Base-by-base conservation (phyloP, 805 yeast species). In the Metschnikowia picachoensis region DNA sequence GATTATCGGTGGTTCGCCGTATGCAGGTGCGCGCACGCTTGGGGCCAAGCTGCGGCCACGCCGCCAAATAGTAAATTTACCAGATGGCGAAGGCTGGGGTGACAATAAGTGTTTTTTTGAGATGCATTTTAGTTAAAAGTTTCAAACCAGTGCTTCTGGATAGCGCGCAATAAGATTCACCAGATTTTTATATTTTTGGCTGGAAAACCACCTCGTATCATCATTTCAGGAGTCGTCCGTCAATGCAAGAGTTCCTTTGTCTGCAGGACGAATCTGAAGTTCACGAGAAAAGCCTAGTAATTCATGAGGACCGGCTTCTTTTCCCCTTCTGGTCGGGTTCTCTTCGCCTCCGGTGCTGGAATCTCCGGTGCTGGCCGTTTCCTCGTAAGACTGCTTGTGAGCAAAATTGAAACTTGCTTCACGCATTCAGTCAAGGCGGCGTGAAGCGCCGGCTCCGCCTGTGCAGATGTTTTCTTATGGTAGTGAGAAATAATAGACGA, bases 301-400 rank as follows among this genome's bases (percentile, higher is more conserved):
- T 55, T 55, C 54, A 55, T 47, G 33, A 55, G 48, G 15, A 55
- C 46, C 8, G 55, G 58, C 37, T 51, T 49, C 39, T 51, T 55
- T n/a, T 43, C 51, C 6, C 31, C 41, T 8, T 47, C 56, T 4
- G 44, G 41, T 8, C 47, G 37, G 3, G 51, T 39, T 25, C 47
- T 41, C 41, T 55, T 53, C 27, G 46, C 28, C 25, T 46, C 53
- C 13, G 30, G 49, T 8, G 17, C 16, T 3, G 33, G 20, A 7
- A 13, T 8, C 14, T 49, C 56, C 5, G 49, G 37, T 1, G 44
- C 46, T 10, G 44, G 16, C 17, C 55, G 32, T 33, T 47, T 51
- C 17, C 40, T 41, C 20, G 35, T 30, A 9, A 39, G 43, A 8
- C 25, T 30, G 10, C 15, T 39, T 10, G 43, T 39, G 5, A 42